Conservation (phyloP, 768 basidiomycete genomes). For the Lactifluus pinguis region DNA sequence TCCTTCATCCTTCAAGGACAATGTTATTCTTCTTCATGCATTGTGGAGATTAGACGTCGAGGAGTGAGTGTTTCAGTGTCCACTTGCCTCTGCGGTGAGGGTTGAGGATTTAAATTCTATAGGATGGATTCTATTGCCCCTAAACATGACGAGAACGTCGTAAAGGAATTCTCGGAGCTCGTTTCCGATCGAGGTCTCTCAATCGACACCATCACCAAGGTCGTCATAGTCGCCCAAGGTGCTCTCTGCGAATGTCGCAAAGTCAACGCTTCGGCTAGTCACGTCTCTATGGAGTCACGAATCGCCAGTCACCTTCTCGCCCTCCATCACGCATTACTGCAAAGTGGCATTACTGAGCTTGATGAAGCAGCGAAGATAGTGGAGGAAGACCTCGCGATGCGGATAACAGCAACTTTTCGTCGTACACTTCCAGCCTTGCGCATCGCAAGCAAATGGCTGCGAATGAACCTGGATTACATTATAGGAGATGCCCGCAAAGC, state of each 20-base stretch:
- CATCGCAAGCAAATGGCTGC: slow-evolving; percentile 84
- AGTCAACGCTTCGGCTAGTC: slow-evolving; percentile 41
- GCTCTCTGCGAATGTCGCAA: slow-evolving; percentile 81
- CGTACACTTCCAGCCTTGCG: slow-evolving; percentile 81
- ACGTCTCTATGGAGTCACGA: slow-evolving; percentile 43
- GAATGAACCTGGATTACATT: slow-evolving; percentile 43
- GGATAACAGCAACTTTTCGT: slow-evolving; percentile 79
- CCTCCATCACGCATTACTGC: slow-evolving; percentile 52
- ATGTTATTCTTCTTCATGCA: slow-evolving; percentile 68
- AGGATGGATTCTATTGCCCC: slow-evolving; percentile 44
- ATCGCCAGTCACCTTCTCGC: slow-evolving; percentile 61
- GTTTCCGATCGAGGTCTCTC: slow-evolving; percentile 64
- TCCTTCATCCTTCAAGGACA: slow-evolving; percentile 54
- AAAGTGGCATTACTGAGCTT: slow-evolving; percentile 57
- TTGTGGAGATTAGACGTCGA: slow-evolving; percentile 50
- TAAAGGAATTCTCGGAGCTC: slow-evolving; percentile 48
- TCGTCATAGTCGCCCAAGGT: slow-evolving; percentile 65
- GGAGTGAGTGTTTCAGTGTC: slow-evolving; percentile 38
- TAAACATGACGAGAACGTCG: slow-evolving; percentile 39
- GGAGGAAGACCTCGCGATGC: slow-evolving; percentile 60
- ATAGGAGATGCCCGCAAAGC: slow-evolving; percentile 13
- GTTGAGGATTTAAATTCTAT: slow-evolving; percentile 10
- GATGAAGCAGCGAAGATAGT: slow-evolving; percentile 44
- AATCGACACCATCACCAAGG: slow-evolving; percentile 66
- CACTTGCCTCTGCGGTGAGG: slow-evolving; percentile 12